Base-by-base conservation (phyloP, 2,329 filamentous ascomycete species). In the Paraphoma sp. region DNA sequence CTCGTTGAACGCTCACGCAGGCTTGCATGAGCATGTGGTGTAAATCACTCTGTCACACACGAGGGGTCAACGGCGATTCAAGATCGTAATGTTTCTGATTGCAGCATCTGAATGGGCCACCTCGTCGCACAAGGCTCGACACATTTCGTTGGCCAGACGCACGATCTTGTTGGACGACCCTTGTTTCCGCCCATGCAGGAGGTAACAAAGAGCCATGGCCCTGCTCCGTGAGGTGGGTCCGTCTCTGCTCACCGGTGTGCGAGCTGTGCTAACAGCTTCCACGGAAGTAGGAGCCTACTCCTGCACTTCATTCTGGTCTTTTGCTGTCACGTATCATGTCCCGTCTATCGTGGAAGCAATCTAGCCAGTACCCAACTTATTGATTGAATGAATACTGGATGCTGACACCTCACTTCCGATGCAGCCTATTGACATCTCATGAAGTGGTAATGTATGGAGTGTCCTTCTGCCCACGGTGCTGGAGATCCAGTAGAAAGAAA, bases 31-130 rank as follows among this genome's bases (percentile, higher is more conserved):
- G 30, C 48, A 48, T 56, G 44, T 30, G 11, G 44, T 51, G 48
- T 23, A 30, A 30, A 29, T 31, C 31, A 30, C 46, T 41, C 38
- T 4, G 52, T 53, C 51, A 48, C 51, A 53, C 45, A 44, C 45
- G 16, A 51, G 28, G 14, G 38, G 45, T 41, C 38, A 51, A 45
- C 14, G 18, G 33, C 44, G 17, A 16, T 45, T 36, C 45, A 45
- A 50, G 49, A 56, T 56, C 54, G 48, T 53, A 41, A 30, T 38
- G 16, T 31, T 14, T 16, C 33, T 30, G 6, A 16, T 38, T 53
- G 45, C 54, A 50, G 49, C 45, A 50, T 53, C 54, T 46, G n/a
- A 51, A 36, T 51, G 49, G 45, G 47, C 36, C 42, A 30, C 6
- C 18, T n/a, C 17, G 31, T 45, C 28, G 28, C 42, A 45, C 42